Evolutionary conservation across 1,284 basidiomycete species (phyloP), one percentile per base, ranked within the genome.

Genomic region (Inonotus hispidus): DNA sequence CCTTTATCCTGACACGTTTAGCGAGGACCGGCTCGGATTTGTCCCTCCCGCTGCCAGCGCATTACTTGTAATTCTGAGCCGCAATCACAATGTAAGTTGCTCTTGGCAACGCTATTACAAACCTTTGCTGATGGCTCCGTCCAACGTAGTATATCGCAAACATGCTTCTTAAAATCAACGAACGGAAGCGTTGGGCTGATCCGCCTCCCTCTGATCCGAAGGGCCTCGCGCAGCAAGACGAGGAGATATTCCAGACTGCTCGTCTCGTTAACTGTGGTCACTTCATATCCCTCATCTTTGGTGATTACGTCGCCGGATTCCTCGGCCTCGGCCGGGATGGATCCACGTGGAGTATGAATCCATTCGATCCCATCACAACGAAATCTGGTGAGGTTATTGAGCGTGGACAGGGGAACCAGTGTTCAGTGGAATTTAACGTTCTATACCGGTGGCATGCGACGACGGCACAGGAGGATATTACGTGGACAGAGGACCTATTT

Each of bases 221-320:
- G 3, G 57, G 58, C 14, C 66, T 68, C 43, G 67, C 67, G 10
- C 59, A 69, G 23, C 79, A 81, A 64, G 81, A 83, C 65, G 77
- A 82, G 61, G 76, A 82, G 53, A 76, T 85, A 19, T 85, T 84
- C 73, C 77, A 84, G 63, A 80, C 77, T 13, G 80, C 82, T 0
- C 71, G 75, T 14, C 72, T 82, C 14, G 71, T 83, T 70, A 84
- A 84, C 62, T 73, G 76, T 53, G 75, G 75, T 8, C 73, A 79
- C 60, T 78, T 79, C 66, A 77, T 79, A 68, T 73, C 70, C 53
- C 67, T 74, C 16, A 74, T 79, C 60, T 72, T 78, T 66, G 74
- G 73, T 6, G 79, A 81, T 64, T 81, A 81, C 62, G 78, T 80
- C 23, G 72, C 77, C 6, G 74, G 77, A 4, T 80, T 81, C 69